Evolutionary conservation across 2,329 filamentous ascomycete species (phyloP).

Genomic region (Ascocoryne sarcoides): DNA sequence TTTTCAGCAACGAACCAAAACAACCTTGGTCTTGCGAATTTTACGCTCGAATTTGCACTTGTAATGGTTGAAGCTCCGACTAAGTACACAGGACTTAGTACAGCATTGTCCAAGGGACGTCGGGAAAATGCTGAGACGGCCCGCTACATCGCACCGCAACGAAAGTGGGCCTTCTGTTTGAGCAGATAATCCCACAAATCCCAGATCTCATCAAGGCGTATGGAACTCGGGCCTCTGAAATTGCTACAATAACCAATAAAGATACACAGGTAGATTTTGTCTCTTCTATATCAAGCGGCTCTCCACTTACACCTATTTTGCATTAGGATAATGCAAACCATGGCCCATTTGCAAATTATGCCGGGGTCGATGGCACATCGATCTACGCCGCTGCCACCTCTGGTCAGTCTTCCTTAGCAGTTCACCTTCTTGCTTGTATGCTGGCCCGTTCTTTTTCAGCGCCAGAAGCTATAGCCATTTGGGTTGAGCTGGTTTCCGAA

Average conservation of each 20-base stretch:
- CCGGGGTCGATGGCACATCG: constrained; percentile 23
- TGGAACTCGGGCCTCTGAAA: constrained; percentile 13
- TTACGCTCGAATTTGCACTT: too few relatives aligned
- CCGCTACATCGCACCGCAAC: constrained; percentile 31
- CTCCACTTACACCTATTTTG: background rate
- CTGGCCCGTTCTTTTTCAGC: constrained; percentile 27
- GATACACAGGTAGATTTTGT: too few relatives aligned
- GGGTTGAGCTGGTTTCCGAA: background rate
- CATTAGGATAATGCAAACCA: constrained; percentile 2
- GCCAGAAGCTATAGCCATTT: constrained; percentile 26
- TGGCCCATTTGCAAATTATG: constrained; percentile 16
- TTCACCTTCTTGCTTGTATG: constrained; percentile 30
- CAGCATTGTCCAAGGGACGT: too few relatives aligned
- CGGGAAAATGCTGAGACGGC: too few relatives aligned
- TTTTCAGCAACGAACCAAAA: too few relatives aligned
- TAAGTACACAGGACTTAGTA: too few relatives aligned
- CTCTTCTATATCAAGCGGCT: too few relatives aligned
- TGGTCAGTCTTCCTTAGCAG: constrained; percentile 16
- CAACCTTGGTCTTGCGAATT: too few relatives aligned
- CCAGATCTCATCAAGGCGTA: constrained; percentile 16
- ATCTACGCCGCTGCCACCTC: constrained; percentile 30
- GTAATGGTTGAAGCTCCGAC: too few relatives aligned
- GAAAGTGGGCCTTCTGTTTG: constrained; percentile 34
- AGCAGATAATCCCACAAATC: constrained; percentile 25
- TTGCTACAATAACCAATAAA: background rate